Evolutionary conservation across 768 basidiomycete species (phyloP).

Genomic region (Termitomyces sp.): DNA sequence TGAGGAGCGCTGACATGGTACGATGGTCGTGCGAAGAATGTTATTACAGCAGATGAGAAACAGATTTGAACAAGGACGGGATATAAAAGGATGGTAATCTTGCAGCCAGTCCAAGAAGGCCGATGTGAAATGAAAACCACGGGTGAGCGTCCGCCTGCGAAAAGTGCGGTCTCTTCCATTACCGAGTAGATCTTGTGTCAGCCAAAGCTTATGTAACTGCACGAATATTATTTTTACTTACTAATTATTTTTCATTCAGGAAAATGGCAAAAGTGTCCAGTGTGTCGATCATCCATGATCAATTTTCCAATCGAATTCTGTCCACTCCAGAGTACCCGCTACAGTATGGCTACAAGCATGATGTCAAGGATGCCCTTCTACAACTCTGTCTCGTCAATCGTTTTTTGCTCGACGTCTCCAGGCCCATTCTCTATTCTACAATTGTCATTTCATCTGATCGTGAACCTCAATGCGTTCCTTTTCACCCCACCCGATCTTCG

Average conservation of each 20-base stretch:
- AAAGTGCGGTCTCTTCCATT: background rate
- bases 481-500: slow-evolving; percentile 2
- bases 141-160: background rate
- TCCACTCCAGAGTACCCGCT: slow-evolving; percentile 2
- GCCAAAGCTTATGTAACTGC: background rate
- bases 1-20: slow-evolving; percentile 14
- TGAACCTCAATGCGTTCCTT: slow-evolving; percentile 5
- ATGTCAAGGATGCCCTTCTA: slow-evolving; percentile 8
- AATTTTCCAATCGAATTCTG: slow-evolving; percentile 12
- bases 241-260: too few relatives aligned
- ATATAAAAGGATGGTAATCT: background rate
- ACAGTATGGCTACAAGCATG: slow-evolving; percentile 10
- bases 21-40: background rate
- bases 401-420: slow-evolving; percentile 1
- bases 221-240: too few relatives aligned
- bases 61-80: background rate
- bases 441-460: slow-evolving; percentile 9
- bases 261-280: too few relatives aligned
- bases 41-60: background rate
- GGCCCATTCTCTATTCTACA: slow-evolving; percentile 11
- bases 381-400: slow-evolving; percentile 10
- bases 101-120: background rate
- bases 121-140: background rate
- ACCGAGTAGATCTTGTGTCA: background rate
- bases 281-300: slow-evolving; percentile 2